Base-by-base conservation (phyloP, 768 basidiomycete species). In the Melanogaster broomeanus region DNA sequence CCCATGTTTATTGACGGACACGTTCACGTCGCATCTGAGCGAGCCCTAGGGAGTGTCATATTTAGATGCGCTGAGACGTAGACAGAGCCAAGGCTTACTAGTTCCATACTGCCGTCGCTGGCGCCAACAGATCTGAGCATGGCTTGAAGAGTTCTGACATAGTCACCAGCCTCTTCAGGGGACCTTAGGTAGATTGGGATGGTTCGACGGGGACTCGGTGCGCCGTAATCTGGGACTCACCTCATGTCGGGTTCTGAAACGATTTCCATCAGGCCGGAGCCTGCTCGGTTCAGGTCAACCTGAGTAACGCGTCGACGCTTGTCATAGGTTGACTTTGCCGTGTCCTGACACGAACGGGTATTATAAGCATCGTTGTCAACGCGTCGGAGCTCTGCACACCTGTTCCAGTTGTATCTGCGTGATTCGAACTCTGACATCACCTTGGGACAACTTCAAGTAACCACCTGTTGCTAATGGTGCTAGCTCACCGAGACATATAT, bases 21-120 rank as follows among this genome's bases (percentile, higher is more conserved):
- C 87, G 61, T 99, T 98, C 25, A 96, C 90, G 62, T 99, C 97
- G 56, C 94, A 95, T 35, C 97, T 79, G 28, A 98, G 76, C 6
- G 95, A 98, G 1, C 96, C 96, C 94, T 97, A 47, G 3, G 4
- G 35, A 30, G 41, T 27, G 41, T 25, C 18, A 28, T 57, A n/a
- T 57, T 49, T 4, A 63, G 48, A 28, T n/a, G 30, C 18, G 22
- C 12, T 18, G 21, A 19, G 42, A n/a, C n/a, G 27, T 3, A 27
- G 12, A 21, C n/a, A 18, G 8, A 50, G 39, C 12, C 16, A 24
- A 37, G n/a, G 61, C 71, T 42, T 59, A 91, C 96, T 68, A 93
- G 86, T 60, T 99, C 97, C 97, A 98, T 98, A 62, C 95, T 95
- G 1, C 92, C 94, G 65, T 96, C 93, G 55, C 93, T 93, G 0